These are phyloP conservation scores for Tulasnella sp. DNA, from an alignment of 768 basidiomycete genomes.

Conservation along the genomic window DNA sequence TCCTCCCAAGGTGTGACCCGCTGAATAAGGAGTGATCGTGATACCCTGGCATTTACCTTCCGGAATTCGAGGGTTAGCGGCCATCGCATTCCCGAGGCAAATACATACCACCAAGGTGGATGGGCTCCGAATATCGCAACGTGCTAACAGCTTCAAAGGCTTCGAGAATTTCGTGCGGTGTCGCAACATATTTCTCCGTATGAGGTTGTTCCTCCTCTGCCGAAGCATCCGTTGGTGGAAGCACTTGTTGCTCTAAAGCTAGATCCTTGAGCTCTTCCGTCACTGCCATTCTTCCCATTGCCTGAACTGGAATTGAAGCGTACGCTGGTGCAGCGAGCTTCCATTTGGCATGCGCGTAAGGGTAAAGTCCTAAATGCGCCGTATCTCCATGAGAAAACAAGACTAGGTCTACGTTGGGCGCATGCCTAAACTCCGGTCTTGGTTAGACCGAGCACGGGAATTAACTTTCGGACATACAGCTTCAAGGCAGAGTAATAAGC, in stretches of 20 bases:
- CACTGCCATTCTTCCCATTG: constrained; percentile 89
- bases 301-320: constrained; percentile 90
- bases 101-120: constrained; percentile 79
- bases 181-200: constrained; percentile 60
- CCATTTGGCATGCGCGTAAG: constrained; percentile 86
- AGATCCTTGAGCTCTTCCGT: constrained; percentile 83
- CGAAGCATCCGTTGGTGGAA: constrained; percentile 33
- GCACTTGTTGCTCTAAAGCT: constrained; percentile 65
- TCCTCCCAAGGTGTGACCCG: constrained; percentile 92
- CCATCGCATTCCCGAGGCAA: neutral
- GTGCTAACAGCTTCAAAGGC: constrained; percentile 91
- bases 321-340: constrained; percentile 87
- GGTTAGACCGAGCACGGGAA: neutral
- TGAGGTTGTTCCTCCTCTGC: constrained; percentile 33
- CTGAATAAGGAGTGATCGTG: constrained; percentile 91
- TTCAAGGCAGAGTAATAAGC: constrained; percentile 62
- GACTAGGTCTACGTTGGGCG: constrained; percentile 82
- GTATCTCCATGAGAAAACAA: constrained; percentile 93
- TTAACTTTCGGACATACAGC: constrained; percentile 47
- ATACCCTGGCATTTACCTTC: constrained; percentile 85
- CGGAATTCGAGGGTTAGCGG: constrained; percentile 21
- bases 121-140: constrained; percentile 90
- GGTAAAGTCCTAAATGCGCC: constrained; percentile 83
- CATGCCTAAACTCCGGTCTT: constrained; percentile 3
- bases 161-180: constrained; percentile 79